Percentiles rank a stretch among this genome's conserved stretches.
Conservation (phyloP, 352 stramenopile genomes). For the Pythium coloratum region DNA sequence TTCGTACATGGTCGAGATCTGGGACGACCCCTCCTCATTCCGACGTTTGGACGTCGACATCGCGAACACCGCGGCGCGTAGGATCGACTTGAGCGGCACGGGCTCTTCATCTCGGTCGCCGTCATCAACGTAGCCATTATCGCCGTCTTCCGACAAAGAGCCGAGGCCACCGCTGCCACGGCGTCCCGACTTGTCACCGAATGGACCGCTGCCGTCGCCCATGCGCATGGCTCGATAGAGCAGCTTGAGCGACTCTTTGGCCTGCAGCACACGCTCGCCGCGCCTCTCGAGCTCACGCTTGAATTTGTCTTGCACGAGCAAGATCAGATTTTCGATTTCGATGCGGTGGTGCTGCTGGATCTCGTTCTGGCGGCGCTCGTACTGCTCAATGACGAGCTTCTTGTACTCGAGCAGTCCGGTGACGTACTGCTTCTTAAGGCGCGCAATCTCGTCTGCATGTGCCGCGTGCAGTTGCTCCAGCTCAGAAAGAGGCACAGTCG, state of each 20-base stretch:
- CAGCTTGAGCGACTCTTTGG: slow-evolving; percentile 64
- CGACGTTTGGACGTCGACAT: slow-evolving; percentile 65
- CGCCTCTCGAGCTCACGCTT: slow-evolving; percentile 54
- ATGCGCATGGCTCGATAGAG: slow-evolving; percentile 51
- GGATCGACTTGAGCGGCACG: slow-evolving; percentile 52
- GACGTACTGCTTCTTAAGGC: slow-evolving; percentile 64
- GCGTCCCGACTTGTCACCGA: neutral
- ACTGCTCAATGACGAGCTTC: slow-evolving; percentile 68
- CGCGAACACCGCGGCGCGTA: slow-evolving; percentile 59
- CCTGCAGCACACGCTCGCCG: slow-evolving; percentile 43
- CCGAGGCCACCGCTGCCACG: neutral
- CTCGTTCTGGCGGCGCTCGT: slow-evolving; percentile 53
- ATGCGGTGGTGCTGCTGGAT: slow-evolving; percentile 55
- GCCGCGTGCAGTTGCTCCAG: slow-evolving; percentile 39
- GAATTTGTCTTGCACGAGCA: slow-evolving; percentile 64
- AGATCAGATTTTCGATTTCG: slow-evolving; percentile 64
- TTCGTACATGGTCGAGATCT: slow-evolving; percentile 52
- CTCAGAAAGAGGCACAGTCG: slow-evolving; percentile 17
- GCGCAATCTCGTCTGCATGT: slow-evolving; percentile 43
- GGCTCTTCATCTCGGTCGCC: slow-evolving; percentile 19
- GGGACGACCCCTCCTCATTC: slow-evolving; percentile 32
- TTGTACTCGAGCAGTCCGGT: slow-evolving; percentile 66
- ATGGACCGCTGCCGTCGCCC: slow-evolving; percentile 7
- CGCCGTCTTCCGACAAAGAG: slow-evolving; percentile 9
- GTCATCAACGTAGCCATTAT: neutral